These are phyloP conservation scores for Lactarius akahatsu DNA, from an alignment of 768 basidiomycete genomes.

Conservation along the genomic window DNA sequence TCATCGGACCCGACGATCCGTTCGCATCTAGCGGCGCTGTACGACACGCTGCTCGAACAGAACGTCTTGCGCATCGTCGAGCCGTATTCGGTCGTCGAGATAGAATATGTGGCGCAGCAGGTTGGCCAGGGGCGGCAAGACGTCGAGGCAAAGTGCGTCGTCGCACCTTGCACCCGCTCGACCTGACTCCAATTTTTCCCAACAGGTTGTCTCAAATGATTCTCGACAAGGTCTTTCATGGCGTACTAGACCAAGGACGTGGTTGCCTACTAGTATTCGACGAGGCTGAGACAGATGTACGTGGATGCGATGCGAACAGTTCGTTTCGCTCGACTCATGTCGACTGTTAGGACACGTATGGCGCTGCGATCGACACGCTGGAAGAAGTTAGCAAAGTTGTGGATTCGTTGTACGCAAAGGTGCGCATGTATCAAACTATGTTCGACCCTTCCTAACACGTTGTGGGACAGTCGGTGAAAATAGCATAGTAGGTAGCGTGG, in stretches of 20 bases:
- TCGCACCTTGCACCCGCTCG: background rate
- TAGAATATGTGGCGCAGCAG: conserved; percentile 80
- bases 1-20: conserved; percentile 95
- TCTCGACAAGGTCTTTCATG: conserved; percentile 88
- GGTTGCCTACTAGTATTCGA: conserved; percentile 93
- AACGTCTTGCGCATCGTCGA: conserved; percentile 95
- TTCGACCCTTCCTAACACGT: background rate
- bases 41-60: conserved; percentile 95
- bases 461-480: conserved; percentile 27
- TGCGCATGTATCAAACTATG: conserved; percentile 33
- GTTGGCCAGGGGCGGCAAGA: conserved; percentile 86
- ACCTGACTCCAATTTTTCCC: background rate
- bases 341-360: conserved; percentile 70
- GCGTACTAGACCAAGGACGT: conserved; percentile 94
- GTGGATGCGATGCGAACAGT: conserved; percentile 35
- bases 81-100: conserved; percentile 90
- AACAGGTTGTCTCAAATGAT: conserved; percentile 95
- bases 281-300: conserved; percentile 77
- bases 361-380: conserved; percentile 84
- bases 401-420: conserved; percentile 88
- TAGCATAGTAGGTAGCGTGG: conserved; percentile 26
- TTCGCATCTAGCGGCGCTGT: conserved; percentile 88
- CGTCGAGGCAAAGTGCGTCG: conserved; percentile 85
- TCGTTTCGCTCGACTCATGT: conserved; percentile 12
- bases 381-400: conserved; percentile 94